Conservation (phyloP, 2,329 filamentous ascomycete species). For the Bipolaris oryzae region DNA sequence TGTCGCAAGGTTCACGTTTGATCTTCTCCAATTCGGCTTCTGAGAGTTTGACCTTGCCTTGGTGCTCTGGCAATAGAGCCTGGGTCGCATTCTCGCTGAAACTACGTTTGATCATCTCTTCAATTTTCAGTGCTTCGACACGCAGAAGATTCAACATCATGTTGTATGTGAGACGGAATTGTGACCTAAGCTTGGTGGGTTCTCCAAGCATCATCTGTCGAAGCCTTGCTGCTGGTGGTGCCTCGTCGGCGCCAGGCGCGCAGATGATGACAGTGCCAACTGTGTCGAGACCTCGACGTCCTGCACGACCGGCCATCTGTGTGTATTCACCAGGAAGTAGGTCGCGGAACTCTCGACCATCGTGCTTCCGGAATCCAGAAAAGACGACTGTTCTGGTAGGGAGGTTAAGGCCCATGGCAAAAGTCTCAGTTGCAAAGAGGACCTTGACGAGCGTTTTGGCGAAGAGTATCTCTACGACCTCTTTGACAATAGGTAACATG, state of each 20-base stretch:
- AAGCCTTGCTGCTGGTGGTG: constrained; percentile 81
- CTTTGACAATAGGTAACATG: constrained; percentile 93
- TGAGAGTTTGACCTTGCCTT: constrained; percentile 89
- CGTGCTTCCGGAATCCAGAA: constrained; percentile 94
- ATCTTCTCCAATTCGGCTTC: constrained; percentile 91
- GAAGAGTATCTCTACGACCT: constrained; percentile 95
- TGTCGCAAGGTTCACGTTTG: constrained; percentile 80
- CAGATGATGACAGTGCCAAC: constrained; percentile 96
- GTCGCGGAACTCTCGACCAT: constrained; percentile 89
- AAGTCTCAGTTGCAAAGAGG: constrained; percentile 96
- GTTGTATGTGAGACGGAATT: constrained; percentile 97
- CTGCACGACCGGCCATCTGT: constrained; percentile 96
- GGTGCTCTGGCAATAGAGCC: constrained; percentile 89
- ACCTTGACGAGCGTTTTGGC: constrained; percentile 95
- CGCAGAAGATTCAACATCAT: constrained; percentile 97
- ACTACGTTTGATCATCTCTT: constrained; percentile 99
- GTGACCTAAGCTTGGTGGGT: constrained; percentile 91
- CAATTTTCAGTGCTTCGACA: constrained; percentile 96
- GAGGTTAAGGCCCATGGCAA: constrained; percentile 96
- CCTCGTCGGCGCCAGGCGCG: constrained; percentile 78
- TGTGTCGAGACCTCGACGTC: constrained; percentile 87
- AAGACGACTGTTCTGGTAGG: constrained; percentile 97
- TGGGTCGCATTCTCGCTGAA: constrained; percentile 99
- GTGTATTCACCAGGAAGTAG: constrained; percentile 95
- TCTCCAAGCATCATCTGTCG: constrained; percentile 95